Evolutionary conservation across 257 asterid genomes (phyloP).

Genomic region (Petunia secreta): DNA sequence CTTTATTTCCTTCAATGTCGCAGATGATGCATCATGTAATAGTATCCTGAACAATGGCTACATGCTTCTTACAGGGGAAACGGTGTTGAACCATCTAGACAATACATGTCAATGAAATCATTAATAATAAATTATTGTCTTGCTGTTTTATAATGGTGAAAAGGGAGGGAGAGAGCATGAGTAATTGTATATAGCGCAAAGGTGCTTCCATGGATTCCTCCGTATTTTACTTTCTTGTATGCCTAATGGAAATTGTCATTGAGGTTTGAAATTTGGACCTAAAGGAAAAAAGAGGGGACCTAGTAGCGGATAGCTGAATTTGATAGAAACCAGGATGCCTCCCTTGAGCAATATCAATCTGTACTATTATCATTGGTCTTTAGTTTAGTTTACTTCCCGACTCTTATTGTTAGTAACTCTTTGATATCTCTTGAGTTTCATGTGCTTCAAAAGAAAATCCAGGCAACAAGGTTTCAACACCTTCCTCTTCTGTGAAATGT

Average conservation of each 20-base stretch:
- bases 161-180: neutral
- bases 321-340: neutral
- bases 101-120: neutral
- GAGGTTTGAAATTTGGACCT: neutral
- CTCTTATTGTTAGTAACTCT: neutral
- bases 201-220: neutral
- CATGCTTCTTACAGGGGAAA: neutral
- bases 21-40: too few relatives aligned
- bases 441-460: neutral
- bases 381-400: neutral
- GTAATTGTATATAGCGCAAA: neutral
- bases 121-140: neutral
- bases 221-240: neutral
- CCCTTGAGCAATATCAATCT: too few relatives aligned
- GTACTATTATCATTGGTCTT: too few relatives aligned
- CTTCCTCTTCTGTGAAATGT: neutral
- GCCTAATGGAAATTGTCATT: neutral
- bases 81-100: neutral
- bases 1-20: too few relatives aligned
- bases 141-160: neutral
- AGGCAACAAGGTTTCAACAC: too few relatives aligned
- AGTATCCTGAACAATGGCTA: too few relatives aligned
- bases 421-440: neutral
- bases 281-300: neutral
- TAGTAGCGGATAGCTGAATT: neutral